Conservation (phyloP, 768 basidiomycete genomes). For the Trametes punicea region DNA sequence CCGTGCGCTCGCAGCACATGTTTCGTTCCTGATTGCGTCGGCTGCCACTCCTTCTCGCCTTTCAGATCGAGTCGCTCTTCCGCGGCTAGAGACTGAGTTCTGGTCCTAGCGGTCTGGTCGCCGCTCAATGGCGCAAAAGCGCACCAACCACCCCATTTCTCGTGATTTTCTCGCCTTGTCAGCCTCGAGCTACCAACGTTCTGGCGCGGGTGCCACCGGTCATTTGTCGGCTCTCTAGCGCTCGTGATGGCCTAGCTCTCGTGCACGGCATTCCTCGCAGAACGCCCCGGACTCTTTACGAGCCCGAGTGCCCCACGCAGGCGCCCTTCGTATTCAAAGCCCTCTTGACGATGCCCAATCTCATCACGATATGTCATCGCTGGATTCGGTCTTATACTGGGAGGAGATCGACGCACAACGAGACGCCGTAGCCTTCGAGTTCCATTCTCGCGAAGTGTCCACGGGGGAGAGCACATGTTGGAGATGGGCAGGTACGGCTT, state of each 20-base stretch:
- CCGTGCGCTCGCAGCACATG: slow-evolving; percentile 17
- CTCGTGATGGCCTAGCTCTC: background rate
- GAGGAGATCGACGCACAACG: background rate
- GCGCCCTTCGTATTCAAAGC: background rate
- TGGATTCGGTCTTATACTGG: background rate
- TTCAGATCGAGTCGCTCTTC: background rate
- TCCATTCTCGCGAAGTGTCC: slow-evolving; percentile 12
- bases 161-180: background rate
- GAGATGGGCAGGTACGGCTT: slow-evolving; percentile 13
- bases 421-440: slow-evolving; percentile 1
- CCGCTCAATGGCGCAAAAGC: slow-evolving; percentile 10
- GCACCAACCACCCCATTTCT: slow-evolving; percentile 2
- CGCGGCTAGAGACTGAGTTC: background rate
- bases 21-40: slow-evolving; percentile 7
- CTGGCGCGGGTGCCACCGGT: slow-evolving; percentile 12
- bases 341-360: slow-evolving; percentile 5
- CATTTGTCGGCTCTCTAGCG: slow-evolving; percentile 4
- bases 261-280: background rate
- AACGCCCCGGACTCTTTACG: slow-evolving; percentile 1
- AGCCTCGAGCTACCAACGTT: slow-evolving; percentile 18
- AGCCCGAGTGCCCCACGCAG: background rate
- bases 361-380: background rate
- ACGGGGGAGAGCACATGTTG: slow-evolving; percentile 3
- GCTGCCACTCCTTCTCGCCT: background rate
- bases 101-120: background rate